Evolutionary conservation across 441 rosid species (phyloP), one percentile per base, ranked within the genome.

Genomic region (Erodium trifolium): DNA sequence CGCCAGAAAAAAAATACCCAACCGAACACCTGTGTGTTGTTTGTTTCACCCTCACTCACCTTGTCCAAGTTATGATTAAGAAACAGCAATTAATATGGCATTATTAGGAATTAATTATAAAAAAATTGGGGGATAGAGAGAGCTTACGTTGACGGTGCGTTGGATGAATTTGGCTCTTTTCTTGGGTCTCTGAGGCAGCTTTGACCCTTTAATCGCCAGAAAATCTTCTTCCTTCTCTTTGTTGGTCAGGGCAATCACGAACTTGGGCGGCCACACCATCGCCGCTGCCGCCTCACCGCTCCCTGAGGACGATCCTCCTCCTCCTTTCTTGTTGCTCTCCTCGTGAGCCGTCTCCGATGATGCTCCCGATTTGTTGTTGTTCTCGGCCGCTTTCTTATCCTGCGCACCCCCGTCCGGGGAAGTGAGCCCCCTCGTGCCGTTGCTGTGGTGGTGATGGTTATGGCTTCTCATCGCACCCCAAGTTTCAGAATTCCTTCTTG

Each of bases 111-210:
- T 41, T 9, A n/a, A 68, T 8, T 43, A 8, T 23, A 23, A 23
- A 23, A 43, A 43, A 8, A 5, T 19, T 2, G 6, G 12, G 5
- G 5, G n/a, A 34, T 18, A 23, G 27, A 23, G 27, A 23, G 11
- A 14, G 65, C 88, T 85, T 82, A 86, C 94, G 79, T 86, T 85
- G 86, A 88, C 86, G 41, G 87, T 85, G 34, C 91, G 88, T 77
- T 88, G 91, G 71, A 88, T 79, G 27, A 23, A 23, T 23, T 23
- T 23, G 27, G 27, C 27, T 23, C 27, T 23, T 23, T 23, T 91
- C 27, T 23, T 23, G 27, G 27, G 27, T 23, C 27, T 23, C 27
- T 23, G 27, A 23, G 27, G 27, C 27, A 23, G 27, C 27, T 23
- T 23, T 2, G 27, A 23, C 27, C 27, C 27, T 23, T 23, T 23